Evolutionary conservation across 2,329 filamentous ascomycete species (phyloP), one percentile per base, ranked within the genome.

Genomic region (Colletotrichum australisinense): DNA sequence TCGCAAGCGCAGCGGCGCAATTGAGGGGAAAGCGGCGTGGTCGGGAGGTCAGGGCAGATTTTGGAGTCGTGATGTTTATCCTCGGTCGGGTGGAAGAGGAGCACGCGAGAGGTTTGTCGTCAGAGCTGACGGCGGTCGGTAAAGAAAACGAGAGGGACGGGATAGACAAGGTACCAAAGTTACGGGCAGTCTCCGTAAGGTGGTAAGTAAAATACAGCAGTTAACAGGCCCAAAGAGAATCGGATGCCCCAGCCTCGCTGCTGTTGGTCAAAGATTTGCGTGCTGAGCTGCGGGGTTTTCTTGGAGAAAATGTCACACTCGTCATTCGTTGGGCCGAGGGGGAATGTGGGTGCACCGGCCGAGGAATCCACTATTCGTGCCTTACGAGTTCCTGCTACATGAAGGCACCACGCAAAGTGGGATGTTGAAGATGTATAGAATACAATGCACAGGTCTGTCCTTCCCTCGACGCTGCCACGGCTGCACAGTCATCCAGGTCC

Each of bases 61-160:
- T 63, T 55, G 59, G 53, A 42, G 57, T 72, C 63, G 56, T 63
- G 52, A 64, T 75, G 60, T 67, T 75, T 73, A 72, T 73, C 73
- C 74, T 75, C 74, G 74, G 74, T 73, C 69, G 53, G 59, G 70
- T 64, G 70, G 59, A 75, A 67, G 65, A 73, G 69, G 69, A 67
- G 67, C 71, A 73, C 67, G 67, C 71, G 62, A 74, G 62, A 74
- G 56, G 52, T 59, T 63, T 62, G 68, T 74, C 57, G 57, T 72
- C 42, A 24, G 62, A 73, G 67, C 71, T 67, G 55, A 62, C 57
- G 22, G 42, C 57, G 22, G 42, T 11, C 42, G 30, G 28, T 53
- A 52, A 38, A 63, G 66, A 56, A 35, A 69, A 35, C 66, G 38
- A 42, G 67, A 35, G 9, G 24, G 30, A n/a, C 26, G 14, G 57